These are phyloP conservation scores for Fraxinus quadrangulata DNA, from an alignment of 257 asterid genomes.

Conservation along the genomic window DNA sequence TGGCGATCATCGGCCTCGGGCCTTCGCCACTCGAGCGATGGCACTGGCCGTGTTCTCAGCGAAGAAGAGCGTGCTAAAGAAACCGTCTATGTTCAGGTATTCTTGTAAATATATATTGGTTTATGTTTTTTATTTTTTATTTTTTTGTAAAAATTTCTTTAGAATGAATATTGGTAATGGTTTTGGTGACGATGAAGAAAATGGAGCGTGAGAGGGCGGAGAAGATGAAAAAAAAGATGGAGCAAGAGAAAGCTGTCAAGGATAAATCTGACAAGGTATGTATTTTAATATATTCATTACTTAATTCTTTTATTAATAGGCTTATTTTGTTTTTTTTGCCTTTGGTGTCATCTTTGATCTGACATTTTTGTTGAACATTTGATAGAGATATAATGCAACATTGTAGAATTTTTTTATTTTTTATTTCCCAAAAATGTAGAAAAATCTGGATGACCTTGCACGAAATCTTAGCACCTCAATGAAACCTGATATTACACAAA, in stretches of 20 bases:
- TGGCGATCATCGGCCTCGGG: slow-evolving; percentile 40
- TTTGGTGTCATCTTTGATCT: background rate
- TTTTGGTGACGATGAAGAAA: slow-evolving; percentile 45
- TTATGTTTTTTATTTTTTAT: background rate
- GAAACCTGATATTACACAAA: background rate
- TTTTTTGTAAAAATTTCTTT: background rate
- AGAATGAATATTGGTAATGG: background rate
- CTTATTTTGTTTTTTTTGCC: background rate
- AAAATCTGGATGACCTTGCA: background rate
- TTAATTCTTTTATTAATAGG: background rate
- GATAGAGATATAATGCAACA: background rate
- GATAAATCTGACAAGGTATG: slow-evolving; percentile 64
- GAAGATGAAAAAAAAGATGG: slow-evolving; percentile 62
- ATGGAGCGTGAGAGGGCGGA: slow-evolving; percentile 83
- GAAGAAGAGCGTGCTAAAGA: slow-evolving; percentile 93
- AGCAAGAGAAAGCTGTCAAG: slow-evolving; percentile 60
- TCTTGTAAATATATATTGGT: background rate
- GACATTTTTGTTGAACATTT: background rate
- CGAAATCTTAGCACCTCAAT: background rate
- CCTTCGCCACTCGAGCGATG: slow-evolving; percentile 53
- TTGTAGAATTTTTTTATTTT: background rate
- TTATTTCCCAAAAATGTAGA: background rate
- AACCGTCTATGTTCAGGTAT: slow-evolving; percentile 69
- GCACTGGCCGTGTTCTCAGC: slow-evolving; percentile 63
- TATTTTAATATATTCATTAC: background rate